These are phyloP conservation scores for Aegilops bicornis DNA, from an alignment of 176 grass and related monocot species.

Conservation along the genomic window DNA sequence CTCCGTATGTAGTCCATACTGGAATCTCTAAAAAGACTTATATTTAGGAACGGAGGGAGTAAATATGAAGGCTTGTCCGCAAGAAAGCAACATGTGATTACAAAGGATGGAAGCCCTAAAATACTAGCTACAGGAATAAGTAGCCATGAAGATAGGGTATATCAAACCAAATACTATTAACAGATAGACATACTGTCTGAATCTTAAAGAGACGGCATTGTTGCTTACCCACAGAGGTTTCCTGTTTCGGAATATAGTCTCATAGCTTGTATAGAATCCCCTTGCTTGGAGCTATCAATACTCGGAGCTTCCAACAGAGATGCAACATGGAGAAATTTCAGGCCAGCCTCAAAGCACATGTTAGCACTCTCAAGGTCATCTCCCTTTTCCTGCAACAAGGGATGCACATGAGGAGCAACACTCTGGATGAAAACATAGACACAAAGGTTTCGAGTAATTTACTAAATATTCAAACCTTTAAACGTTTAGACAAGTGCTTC, in stretches of 20 bases:
- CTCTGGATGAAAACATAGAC: constrained; percentile 3
- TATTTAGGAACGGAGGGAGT: no score
- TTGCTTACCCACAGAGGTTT: constrained; percentile 84
- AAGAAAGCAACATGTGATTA: not conserved
- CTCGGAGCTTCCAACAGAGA: constrained; percentile 68
- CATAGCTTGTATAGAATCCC: constrained; percentile 56
- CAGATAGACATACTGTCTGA: constrained; percentile 7
- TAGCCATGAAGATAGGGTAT: constrained; percentile 10
- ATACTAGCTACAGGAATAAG: constrained; percentile 17
- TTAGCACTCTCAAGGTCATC: constrained; percentile 60
- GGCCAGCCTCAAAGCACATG: constrained; percentile 85
- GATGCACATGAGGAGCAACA: not conserved
- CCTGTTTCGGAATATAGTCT: constrained; percentile 86
- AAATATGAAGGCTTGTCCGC: not conserved
- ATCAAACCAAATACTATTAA: constrained; percentile 22
- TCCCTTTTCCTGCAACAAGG: constrained; percentile 61
- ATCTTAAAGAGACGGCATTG: constrained; percentile 2
- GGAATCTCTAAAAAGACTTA: no score
- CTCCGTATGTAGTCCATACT: no score
- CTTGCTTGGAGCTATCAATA: constrained; percentile 70
- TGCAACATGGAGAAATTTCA: constrained; percentile 89
- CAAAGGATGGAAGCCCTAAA: not conserved
- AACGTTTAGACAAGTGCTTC: constrained; percentile 76
- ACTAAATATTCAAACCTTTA: constrained; percentile 75
- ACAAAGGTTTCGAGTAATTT: not conserved